Conservation (phyloP, 495 filamentous ascomycete genomes). For the Cercophora scortea region DNA sequence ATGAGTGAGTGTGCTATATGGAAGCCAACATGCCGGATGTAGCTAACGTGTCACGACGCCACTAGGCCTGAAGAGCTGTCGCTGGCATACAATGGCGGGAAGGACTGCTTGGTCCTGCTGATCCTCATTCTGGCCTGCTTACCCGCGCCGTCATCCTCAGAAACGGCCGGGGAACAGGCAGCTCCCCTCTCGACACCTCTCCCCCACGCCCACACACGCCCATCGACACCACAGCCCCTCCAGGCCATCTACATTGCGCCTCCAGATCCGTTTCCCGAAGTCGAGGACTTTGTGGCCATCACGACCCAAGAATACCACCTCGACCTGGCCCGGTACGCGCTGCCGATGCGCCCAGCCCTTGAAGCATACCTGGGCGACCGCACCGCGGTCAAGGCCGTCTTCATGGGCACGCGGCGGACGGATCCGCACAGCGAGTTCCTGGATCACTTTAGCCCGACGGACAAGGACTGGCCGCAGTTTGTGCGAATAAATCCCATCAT, state of each 20-base stretch:
- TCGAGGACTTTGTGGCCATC: slow-evolving; percentile 71
- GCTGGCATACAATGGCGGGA: slow-evolving; percentile 94
- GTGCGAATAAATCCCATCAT: slow-evolving; percentile 92
- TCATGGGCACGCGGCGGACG: slow-evolving; percentile 85
- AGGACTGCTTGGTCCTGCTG: slow-evolving; percentile 94
- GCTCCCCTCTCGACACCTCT: slow-evolving; percentile 1
- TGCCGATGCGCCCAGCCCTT: slow-evolving; percentile 74
- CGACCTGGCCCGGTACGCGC: slow-evolving; percentile 65
- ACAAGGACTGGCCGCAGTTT: slow-evolving; percentile 84
- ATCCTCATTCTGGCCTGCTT: slow-evolving; percentile 76
- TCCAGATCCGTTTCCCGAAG: slow-evolving; percentile 68
- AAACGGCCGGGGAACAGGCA: not conserved
- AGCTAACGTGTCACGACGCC: slow-evolving; percentile 2
- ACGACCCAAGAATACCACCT: slow-evolving; percentile 64
- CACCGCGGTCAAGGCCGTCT: slow-evolving; percentile 65
- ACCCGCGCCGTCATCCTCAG: slow-evolving; percentile 21
- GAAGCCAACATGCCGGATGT: not conserved
- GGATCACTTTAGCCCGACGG: slow-evolving; percentile 76
- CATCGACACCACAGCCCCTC: slow-evolving; percentile 29
- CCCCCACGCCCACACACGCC: slow-evolving; percentile 16
- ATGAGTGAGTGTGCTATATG: slow-evolving; percentile 43
- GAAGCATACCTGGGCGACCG: slow-evolving; percentile 61
- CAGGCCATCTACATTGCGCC: slow-evolving; percentile 86
- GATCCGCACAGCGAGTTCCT: slow-evolving; percentile 81
- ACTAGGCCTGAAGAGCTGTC: slow-evolving; percentile 67